Conservation (phyloP, 805 yeast genomes). For the Wickerhamiella nectarea region DNA sequence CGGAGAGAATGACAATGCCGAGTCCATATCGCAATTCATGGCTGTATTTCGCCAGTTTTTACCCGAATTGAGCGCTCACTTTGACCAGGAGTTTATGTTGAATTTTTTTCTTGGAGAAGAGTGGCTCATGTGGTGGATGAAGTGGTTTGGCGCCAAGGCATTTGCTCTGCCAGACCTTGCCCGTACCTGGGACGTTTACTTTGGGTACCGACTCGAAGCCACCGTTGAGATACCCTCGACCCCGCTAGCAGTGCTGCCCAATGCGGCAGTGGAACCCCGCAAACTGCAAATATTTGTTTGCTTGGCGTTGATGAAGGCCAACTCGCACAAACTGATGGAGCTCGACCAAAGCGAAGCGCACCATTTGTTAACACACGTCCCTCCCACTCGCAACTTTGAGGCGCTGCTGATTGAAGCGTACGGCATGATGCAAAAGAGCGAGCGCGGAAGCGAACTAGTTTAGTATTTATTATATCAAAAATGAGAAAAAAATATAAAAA, state of each 20-base stretch:
- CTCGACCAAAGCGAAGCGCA: constrained; percentile 83
- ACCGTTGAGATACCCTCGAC: constrained; percentile 13
- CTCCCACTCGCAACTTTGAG: constrained; percentile 50
- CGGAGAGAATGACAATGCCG: constrained; percentile 13
- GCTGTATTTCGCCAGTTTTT: constrained; percentile 45
- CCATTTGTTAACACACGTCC: constrained; percentile 47
- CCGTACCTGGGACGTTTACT: constrained; percentile 72
- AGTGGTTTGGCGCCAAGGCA: constrained; percentile 77
- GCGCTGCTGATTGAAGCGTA: constrained; percentile 67
- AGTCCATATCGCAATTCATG: constrained; percentile 35
- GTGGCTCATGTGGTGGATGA: constrained; percentile 93
- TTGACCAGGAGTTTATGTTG: constrained; percentile 67
- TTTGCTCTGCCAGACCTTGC: constrained; percentile 75
- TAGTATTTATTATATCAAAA: constrained; percentile 2
- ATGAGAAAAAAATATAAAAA: no score
- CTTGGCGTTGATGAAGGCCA: constrained; percentile 65
- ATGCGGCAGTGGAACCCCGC: constrained; percentile 5
- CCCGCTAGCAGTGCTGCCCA: constrained; percentile 5
- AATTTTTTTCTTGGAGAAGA: constrained; percentile 54
- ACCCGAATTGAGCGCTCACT: constrained; percentile 64
- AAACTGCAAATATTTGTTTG: constrained; percentile 51
- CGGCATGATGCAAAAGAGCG: constrained; percentile 35
- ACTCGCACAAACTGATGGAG: constrained; percentile 65
- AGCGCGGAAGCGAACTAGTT: neutral
- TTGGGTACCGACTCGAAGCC: constrained; percentile 44